Evolutionary conservation across 345 rosid species (phyloP), one percentile per base, ranked within the genome.

Genomic region (Draba incana): DNA sequence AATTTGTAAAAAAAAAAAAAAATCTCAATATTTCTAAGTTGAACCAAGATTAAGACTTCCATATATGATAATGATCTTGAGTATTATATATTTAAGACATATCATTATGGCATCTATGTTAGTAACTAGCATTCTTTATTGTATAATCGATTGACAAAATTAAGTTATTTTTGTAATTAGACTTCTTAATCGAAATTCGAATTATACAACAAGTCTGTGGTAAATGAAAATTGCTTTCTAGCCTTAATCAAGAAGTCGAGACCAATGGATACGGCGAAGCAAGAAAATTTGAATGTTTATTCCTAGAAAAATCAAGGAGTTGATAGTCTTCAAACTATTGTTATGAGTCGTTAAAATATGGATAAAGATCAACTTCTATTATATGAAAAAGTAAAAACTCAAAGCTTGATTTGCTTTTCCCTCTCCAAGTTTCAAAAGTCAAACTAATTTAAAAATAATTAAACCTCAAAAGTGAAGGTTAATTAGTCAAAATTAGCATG

Each of bases 401-500:
- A 20, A 20, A 20, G 20, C 20, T 20, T 20, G 20, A 20, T 20
- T 20, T 20, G 20, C 20, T 20, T 20, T 20, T 20, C 20, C 20
- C 20, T 20, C 20, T 20, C 20, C 20, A 20, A 20, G 20, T 20
- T 20, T 20, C 20, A 20, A 20, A 20, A 20, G 20, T 20, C 20
- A 61, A 53, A 27, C 8, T 25, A 42, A 58, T 58, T 51, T 45
- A 45, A 3, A 44, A 25, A 25, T 5, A 42, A 59, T 5, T 61
- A 16, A 74, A 59, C 67, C 45, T 55, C 24, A 51, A 49, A 24
- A 61, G 64, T 12, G n/a, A 33, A 57, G 64, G 46, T 51, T 46
- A 69, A 55, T 14, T 58, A 60, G 79, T 79, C 20, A 77, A 53
- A 64, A 43, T 15, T 44, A 47, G 64, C 58, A 42, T 68, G 61